phyloP scores from a whole-genome alignment of 176 grass and related monocot species.

The Aegilops speltoides region DNA sequence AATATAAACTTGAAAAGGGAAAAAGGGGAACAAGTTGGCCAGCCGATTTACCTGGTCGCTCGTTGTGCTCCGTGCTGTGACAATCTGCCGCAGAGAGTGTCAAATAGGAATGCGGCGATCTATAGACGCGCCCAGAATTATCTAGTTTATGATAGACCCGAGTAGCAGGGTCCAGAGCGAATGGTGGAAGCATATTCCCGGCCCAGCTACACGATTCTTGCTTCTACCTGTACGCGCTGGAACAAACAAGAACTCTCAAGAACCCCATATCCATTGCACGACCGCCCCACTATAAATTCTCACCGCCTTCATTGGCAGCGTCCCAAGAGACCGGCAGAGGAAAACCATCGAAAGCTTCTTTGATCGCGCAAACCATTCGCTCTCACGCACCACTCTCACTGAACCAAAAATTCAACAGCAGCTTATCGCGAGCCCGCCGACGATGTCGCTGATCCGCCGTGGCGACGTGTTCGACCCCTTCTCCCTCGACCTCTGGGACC shows the following conservation, averaged over 20 bases:
- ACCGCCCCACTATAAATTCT: not conserved
- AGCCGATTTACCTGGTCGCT: too few species aligned
- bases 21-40: too few species aligned
- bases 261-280: not conserved
- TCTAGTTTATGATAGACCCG: too few species aligned
- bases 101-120: too few species aligned
- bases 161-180: not conserved
- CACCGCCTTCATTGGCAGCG: not conserved
- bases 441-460: constrained; percentile 32
- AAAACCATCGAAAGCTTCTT: not conserved
- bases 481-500: constrained; percentile 35
- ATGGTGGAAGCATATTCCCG: not conserved
- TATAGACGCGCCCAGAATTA: too few species aligned
- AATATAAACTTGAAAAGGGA: too few species aligned
- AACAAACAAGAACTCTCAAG: not conserved
- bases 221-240: not conserved
- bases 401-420: not conserved
- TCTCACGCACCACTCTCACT: not conserved
- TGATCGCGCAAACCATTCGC: not conserved
- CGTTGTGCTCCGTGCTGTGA: too few species aligned
- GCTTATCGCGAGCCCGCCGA: too few species aligned
- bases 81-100: too few species aligned
- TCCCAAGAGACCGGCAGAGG: not conserved
- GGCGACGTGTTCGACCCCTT: constrained; percentile 50
- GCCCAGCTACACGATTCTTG: not conserved